A percentile compares a stretch with the other conserved stretches of the same genome.
Evolutionary conservation across 1,284 basidiomycete genomes (phyloP).

Genomic region (Fistulinella cinereoalba): DNA sequence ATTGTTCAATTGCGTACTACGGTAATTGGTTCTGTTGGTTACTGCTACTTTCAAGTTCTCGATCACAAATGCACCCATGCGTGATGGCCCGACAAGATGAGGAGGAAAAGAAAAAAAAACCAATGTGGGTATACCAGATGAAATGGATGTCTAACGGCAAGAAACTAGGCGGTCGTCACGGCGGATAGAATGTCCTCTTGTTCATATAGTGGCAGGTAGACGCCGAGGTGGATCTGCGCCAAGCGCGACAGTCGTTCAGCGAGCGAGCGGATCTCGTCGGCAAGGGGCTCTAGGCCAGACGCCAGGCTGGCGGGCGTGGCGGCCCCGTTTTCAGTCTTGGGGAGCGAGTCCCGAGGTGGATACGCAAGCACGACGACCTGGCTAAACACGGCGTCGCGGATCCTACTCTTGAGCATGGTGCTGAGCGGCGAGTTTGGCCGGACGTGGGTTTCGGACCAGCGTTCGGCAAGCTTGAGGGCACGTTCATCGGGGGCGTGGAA

Average conservation of each 20-base stretch:
- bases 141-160: conserved; percentile 25
- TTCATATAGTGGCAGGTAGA: conserved; percentile 73
- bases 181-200: conserved; percentile 51
- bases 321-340: conserved; percentile 23
- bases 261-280: conserved; percentile 64
- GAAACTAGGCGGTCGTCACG: conserved; percentile 23
- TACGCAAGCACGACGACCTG: conserved; percentile 54
- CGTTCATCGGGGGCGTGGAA: conserved; percentile 46
- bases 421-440: conserved; percentile 53
- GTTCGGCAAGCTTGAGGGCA: conserved; percentile 55
- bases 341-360: conserved; percentile 38
- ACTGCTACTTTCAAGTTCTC: conserved; percentile 29
- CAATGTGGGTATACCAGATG: conserved; percentile 31
- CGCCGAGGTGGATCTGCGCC: conserved; percentile 67
- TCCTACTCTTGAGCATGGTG: conserved; percentile 55
- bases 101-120: too few species aligned
- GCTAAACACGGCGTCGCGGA: conserved; percentile 63
- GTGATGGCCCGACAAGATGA: conserved; percentile 29
- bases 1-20: conserved; percentile 27
- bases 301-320: conserved; percentile 29
- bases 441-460: conserved; percentile 64
- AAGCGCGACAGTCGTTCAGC: conserved; percentile 68
- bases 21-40: conserved; percentile 30
- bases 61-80: conserved; percentile 22
- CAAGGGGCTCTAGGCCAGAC: conserved; percentile 67